Conservation (phyloP, 2,329 filamentous ascomycete genomes). For the Pseudopithomyces chartarum region DNA sequence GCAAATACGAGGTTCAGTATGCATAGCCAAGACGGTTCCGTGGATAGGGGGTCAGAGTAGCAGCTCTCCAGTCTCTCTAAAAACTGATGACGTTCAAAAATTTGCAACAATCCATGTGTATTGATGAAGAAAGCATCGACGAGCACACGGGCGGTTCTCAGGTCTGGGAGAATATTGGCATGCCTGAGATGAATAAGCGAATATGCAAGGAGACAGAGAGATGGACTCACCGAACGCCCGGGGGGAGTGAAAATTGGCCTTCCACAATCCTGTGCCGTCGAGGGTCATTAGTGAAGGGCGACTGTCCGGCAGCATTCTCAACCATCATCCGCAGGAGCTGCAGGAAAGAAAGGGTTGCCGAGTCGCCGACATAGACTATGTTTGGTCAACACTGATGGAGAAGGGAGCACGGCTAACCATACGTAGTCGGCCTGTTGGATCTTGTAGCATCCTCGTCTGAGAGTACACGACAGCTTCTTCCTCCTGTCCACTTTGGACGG, state of each 20-base stretch:
- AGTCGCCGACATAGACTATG: constrained; percentile 66
- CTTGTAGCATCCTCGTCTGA: constrained; percentile 63
- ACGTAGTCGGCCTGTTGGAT: constrained; percentile 63
- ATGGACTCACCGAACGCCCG: constrained; percentile 42
- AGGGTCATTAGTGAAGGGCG: constrained; percentile 63
- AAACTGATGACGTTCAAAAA: constrained; percentile 61
- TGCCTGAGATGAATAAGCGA: constrained; percentile 22
- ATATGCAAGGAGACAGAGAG: neutral
- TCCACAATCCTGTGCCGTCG: constrained; percentile 63
- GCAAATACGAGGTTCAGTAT: constrained; percentile 67
- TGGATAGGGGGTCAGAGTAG: constrained; percentile 59
- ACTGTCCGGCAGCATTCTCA: constrained; percentile 58
- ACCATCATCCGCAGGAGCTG: constrained; percentile 66
- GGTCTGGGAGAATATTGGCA: constrained; percentile 62
- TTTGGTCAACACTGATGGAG: constrained; percentile 14
- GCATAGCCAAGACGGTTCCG: constrained; percentile 60
- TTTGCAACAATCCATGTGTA: constrained; percentile 65
- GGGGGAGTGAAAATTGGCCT: constrained; percentile 55
- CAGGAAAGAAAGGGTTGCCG: constrained; percentile 65
- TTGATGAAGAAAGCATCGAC: constrained; percentile 66
- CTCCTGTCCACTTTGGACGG: constrained; percentile 51
- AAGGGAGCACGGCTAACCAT: constrained; percentile 9
- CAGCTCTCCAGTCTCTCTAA: constrained; percentile 56
- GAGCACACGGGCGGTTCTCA: constrained; percentile 59
- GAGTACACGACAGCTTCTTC: constrained; percentile 63